Conservation (phyloP, 1,139 yeast species). For the Kluyveromyces sp. region DNA sequence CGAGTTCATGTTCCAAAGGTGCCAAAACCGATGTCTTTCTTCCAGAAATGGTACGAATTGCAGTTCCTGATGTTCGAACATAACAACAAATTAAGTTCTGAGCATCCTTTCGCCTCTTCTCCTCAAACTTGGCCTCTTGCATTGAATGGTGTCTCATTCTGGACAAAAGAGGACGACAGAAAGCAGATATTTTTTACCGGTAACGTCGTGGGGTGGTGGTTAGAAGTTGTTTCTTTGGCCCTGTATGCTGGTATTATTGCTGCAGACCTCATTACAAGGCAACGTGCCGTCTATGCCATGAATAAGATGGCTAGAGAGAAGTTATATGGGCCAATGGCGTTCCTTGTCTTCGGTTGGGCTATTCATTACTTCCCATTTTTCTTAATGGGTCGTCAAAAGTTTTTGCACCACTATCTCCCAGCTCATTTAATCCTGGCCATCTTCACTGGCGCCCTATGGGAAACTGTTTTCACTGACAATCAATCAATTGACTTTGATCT, state of each 20-base stretch:
- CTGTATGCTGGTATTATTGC: slow-evolving; percentile 54
- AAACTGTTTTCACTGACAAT: slow-evolving; percentile 66
- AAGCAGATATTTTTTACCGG: slow-evolving; percentile 87
- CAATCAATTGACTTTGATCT: slow-evolving; percentile 30
- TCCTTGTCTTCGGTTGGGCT: slow-evolving; percentile 80
- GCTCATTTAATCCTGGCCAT: slow-evolving; percentile 89
- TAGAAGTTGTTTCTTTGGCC: slow-evolving; percentile 64
- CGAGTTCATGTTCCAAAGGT: slow-evolving; percentile 47
- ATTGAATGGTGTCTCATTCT: slow-evolving; percentile 87
- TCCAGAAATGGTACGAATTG: slow-evolving; percentile 82
- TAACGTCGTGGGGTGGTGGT: slow-evolving; percentile 88
- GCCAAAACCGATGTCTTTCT: slow-evolving; percentile 58
- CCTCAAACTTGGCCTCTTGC: slow-evolving; percentile 95
- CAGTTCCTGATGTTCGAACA: slow-evolving; percentile 88
- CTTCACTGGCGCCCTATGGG: slow-evolving; percentile 75
- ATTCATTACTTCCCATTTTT: slow-evolving; percentile 88
- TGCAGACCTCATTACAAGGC: slow-evolving; percentile 72
- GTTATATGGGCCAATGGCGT: slow-evolving; percentile 75
- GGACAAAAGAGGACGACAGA: slow-evolving; percentile 66
- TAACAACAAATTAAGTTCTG: slow-evolving; percentile 76
- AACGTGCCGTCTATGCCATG: slow-evolving; percentile 60
- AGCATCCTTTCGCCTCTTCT: slow-evolving; percentile 93
- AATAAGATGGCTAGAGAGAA: slow-evolving; percentile 60
- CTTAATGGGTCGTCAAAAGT: slow-evolving; percentile 87
- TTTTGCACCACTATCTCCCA: slow-evolving; percentile 91